Evolutionary conservation across 176 grass and related monocot species (phyloP).

Genomic region (Eleusine indica): DNA sequence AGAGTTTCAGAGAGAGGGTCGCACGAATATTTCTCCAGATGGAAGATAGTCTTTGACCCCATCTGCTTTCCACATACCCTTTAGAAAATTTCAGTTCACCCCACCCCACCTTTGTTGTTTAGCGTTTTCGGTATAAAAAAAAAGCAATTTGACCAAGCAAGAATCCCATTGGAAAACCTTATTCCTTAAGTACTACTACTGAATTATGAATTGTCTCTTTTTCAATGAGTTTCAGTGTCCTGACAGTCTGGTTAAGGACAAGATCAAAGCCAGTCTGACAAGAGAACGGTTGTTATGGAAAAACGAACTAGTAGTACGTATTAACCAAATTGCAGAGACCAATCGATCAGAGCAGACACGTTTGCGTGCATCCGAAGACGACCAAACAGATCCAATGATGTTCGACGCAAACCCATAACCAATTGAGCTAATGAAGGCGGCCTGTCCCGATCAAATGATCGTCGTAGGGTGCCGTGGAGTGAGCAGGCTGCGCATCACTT

Average conservation of each 20-base stretch:
- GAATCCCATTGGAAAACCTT: neutral
- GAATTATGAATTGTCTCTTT: neutral
- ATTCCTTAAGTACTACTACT: neutral
- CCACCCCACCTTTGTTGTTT: neutral
- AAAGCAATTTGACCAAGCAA: constrained; percentile 1
- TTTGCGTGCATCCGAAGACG: constrained; percentile 4
- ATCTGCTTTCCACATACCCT: neutral
- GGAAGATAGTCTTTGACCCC: neutral
- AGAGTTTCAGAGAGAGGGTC: constrained; percentile 28
- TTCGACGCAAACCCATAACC: neutral
- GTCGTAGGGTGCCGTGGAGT: neutral
- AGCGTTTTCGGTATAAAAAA: neutral
- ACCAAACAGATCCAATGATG: neutral
- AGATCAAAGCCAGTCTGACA: neutral
- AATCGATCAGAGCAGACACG: neutral
- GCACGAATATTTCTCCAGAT: constrained; percentile 12
- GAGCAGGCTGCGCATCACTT: constrained; percentile 1
- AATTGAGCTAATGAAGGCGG: neutral
- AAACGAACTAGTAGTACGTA: neutral
- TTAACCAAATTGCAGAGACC: constrained; percentile 6
- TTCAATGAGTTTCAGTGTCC: neutral
- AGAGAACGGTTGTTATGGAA: constrained; percentile 27
- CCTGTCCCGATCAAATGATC: neutral
- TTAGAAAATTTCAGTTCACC: neutral
- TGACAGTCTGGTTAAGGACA: constrained; percentile 1